Evolutionary conservation across 2,329 filamentous ascomycete genomes (phyloP).

Genomic region (Coniochaeta sp.): DNA sequence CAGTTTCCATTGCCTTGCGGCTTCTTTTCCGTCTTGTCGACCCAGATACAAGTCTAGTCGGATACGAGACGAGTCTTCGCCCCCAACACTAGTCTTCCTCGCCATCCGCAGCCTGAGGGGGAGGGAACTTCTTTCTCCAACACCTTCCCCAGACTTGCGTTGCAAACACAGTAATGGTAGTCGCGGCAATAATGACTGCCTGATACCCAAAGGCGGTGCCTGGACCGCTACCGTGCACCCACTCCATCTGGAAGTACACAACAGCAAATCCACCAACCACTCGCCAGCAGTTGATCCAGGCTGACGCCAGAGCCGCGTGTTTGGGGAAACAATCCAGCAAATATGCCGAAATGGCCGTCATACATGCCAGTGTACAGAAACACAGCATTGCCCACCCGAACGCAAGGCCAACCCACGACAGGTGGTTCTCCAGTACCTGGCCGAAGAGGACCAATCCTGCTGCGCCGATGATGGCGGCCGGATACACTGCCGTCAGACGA

Average conservation of each 20-base stretch:
- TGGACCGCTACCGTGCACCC: conserved; percentile 21
- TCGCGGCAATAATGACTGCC: conserved; percentile 8
- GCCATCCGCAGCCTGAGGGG: background rate
- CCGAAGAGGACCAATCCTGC: conserved; percentile 35
- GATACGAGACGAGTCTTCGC: no score
- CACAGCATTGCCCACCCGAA: conserved; percentile 38
- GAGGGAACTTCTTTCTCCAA: conserved; percentile 9
- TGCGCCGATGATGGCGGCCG: conserved; percentile 32
- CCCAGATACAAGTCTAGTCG: no score
- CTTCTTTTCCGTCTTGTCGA: no score
- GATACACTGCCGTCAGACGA: conserved; percentile 30
- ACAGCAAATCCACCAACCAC: conserved; percentile 39
- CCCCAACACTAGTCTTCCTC: no score
- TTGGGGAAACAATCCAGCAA: conserved; percentile 42
- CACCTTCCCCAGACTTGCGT: conserved; percentile 8
- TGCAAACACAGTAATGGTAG: background rate
- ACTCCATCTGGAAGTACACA: conserved; percentile 39
- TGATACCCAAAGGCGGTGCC: conserved; percentile 8
- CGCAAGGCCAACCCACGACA: conserved; percentile 34
- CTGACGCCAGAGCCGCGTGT: conserved; percentile 36
- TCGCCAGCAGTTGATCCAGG: conserved; percentile 30
- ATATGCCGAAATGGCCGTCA: conserved; percentile 40
- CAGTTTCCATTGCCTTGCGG: no score
- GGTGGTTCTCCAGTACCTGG: conserved; percentile 30
- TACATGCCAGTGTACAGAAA: conserved; percentile 37